phyloP scores from a whole-genome alignment of 345 rosid species.

The Odontarrhena argentea region DNA sequence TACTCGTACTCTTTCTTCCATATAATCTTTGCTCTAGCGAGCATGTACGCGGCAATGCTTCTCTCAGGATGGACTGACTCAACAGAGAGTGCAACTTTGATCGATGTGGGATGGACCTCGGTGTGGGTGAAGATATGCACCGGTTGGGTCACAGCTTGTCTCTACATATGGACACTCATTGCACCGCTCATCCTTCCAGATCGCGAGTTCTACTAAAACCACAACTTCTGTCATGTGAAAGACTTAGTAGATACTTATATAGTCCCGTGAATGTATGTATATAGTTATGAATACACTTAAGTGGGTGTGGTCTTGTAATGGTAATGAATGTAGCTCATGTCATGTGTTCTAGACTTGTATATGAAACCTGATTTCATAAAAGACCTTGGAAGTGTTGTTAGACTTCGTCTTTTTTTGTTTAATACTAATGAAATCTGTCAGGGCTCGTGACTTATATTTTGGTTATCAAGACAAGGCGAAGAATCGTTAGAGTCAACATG shows the following conservation, averaged over 20 bases:
- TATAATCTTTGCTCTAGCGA: conserved; percentile 89
- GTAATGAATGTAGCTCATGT: conserved; percentile 19
- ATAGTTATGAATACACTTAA: conserved; percentile 24
- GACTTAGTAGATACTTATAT: not conserved
- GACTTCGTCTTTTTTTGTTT: not conserved
- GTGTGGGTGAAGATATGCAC: conserved; percentile 96
- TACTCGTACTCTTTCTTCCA: conserved; percentile 92
- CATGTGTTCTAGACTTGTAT: conserved; percentile 25
- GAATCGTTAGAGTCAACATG: too few relatives aligned
- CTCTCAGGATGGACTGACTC: conserved; percentile 92
- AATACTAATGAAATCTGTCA: not conserved
- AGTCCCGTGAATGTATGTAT: conserved; percentile 16
- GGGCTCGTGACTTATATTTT: too few relatives aligned
- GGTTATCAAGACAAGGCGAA: too few relatives aligned
- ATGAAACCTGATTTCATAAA: not conserved
- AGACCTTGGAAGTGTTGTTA: conserved; percentile 13
- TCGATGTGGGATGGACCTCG: conserved; percentile 97
- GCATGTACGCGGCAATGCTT: conserved; percentile 99
- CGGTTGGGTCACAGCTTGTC: conserved; percentile 80
- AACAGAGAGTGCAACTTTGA: conserved; percentile 68
- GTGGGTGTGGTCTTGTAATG: conserved; percentile 26
- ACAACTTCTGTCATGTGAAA: not conserved
- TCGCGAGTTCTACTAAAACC: conserved; percentile 61
- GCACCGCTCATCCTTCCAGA: conserved; percentile 72
- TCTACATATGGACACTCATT: conserved; percentile 72